Base-by-base conservation (phyloP, 2,329 filamentous ascomycete species). In the Fusarium sp. region DNA sequence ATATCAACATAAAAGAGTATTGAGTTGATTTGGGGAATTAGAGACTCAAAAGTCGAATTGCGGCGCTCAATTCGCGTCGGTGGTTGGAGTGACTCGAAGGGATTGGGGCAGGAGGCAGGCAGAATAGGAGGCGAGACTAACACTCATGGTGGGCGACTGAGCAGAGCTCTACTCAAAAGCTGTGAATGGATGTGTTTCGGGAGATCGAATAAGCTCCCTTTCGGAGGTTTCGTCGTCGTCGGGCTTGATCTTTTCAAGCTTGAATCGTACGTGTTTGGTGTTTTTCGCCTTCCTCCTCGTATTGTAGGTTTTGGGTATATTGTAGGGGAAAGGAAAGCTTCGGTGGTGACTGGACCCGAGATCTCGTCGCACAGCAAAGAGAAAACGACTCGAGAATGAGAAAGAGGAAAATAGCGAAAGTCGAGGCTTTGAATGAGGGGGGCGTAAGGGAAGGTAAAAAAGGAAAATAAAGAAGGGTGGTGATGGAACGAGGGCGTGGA, bases 331-430 rank as follows among this genome's bases (percentile, higher is more conserved):
- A 50, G 61, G 58, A 23, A 41, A 32, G 64, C n/a, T 48, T 54
- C 34, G 65, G n/a, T 18, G 70, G 37, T 68, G 35, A 48, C 59
- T 18, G 64, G 35, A 30, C 52, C 58, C 67, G 41, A 65, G 41
- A 64, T 79, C 77, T 79, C 77, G 76, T 79, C 74, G 77, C 77
- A 39, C 76, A 78, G 77, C 74, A 77, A 78, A 65, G 76, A 79
- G 76, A 76, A 66, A 39, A 64, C 56, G 32, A 56, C 57, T 58
- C 58, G 60, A 64, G 48, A 23, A 58, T 39, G 54, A 61, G 30
- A 30, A 30, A 66, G 64, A 52, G 56, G 18, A 39, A 48, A 75
- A 74, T 23, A 48, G 41, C 52, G 39, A 65, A 34, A 32, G 45
- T 34, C 32, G 37, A 52, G 57, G 39, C 48, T 50, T 57, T 52